Percentiles rank a stretch among this genome's conserved stretches.
Conservation (phyloP, 2,329 filamentous ascomycete species). For the Alternaria viburni region DNA sequence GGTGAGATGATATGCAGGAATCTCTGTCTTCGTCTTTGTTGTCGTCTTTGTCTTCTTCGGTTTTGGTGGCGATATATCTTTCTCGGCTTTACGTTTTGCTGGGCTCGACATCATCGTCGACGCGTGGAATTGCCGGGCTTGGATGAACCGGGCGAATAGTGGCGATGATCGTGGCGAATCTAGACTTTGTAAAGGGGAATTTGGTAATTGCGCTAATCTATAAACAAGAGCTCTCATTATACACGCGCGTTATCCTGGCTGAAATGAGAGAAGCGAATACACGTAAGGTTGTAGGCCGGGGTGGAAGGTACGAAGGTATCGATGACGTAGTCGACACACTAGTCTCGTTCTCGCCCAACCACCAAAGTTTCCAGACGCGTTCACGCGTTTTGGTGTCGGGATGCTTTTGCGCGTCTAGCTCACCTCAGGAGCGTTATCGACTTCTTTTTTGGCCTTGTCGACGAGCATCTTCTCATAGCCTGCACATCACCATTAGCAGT, state of each 20-base stretch:
- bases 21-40: conserved; percentile 26
- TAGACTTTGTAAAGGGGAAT: neutral
- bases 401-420: too few species aligned
- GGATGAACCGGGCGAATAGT: neutral
- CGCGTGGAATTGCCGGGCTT: conserved; percentile 12
- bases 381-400: too few species aligned
- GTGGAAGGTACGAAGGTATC: neutral
- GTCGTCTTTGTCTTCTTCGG: conserved; percentile 36
- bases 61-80: conserved; percentile 16
- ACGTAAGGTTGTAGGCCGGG: neutral
- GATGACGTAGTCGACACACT: conserved; percentile 11
- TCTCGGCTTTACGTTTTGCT: conserved; percentile 39
- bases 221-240: neutral
- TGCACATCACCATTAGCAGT: neutral
- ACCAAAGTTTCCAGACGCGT: too few species aligned
- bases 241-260: neutral
- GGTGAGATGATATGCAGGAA: conserved; percentile 43
- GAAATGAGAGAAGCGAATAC: neutral
- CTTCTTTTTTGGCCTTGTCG: too few species aligned
- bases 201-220: neutral
- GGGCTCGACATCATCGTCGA: conserved; percentile 28
- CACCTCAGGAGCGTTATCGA: too few species aligned
- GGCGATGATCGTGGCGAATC: neutral
- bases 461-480: too few species aligned
- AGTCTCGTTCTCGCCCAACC: conserved; percentile 1